Percentiles rank a stretch among this genome's conserved stretches.
Evolutionary conservation across 495 filamentous ascomycete genomes (phyloP).

Genomic region (Xylaria acuta): DNA sequence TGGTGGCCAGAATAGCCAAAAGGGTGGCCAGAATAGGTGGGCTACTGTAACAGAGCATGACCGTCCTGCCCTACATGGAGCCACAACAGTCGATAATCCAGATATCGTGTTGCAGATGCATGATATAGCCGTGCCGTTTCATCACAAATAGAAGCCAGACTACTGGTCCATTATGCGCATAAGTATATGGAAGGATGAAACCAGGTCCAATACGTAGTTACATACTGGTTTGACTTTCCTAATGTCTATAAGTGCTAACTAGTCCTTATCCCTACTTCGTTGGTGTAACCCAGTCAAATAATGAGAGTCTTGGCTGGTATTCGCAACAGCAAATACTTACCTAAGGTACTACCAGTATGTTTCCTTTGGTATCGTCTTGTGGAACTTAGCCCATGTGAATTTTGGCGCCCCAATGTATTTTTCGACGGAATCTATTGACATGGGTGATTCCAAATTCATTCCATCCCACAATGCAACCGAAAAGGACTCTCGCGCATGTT

Average conservation of each 20-base stretch:
- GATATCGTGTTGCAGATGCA: not conserved
- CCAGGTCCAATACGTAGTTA: not conserved
- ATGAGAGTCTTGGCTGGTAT: conserved; percentile 1
- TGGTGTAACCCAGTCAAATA: not conserved
- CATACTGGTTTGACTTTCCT: conserved; percentile 14
- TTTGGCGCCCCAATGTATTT: not conserved
- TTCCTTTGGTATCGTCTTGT: conserved; percentile 2
- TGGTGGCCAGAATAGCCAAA: too few species aligned
- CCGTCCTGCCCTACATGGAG: not conserved
- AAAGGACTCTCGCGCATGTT: not conserved
- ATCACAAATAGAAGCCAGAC: conserved; percentile 11
- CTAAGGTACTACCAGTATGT: not conserved
- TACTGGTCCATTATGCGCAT: conserved; percentile 3
- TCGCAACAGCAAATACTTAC: not conserved
- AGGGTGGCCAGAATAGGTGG: too few species aligned
- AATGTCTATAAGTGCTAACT: not conserved
- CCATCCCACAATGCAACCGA: not conserved
- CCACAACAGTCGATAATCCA: not conserved
- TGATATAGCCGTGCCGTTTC: not conserved
- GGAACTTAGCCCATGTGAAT: not conserved
- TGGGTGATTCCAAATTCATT: conserved; percentile 8
- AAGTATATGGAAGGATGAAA: conserved; percentile 3
- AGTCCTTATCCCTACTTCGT: not conserved
- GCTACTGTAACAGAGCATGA: not conserved
- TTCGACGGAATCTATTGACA: not conserved